Evolutionary conservation across 208 protist species (phyloP), one percentile per base, ranked within the genome.

Genomic region (Leishmania martiniquensis): DNA sequence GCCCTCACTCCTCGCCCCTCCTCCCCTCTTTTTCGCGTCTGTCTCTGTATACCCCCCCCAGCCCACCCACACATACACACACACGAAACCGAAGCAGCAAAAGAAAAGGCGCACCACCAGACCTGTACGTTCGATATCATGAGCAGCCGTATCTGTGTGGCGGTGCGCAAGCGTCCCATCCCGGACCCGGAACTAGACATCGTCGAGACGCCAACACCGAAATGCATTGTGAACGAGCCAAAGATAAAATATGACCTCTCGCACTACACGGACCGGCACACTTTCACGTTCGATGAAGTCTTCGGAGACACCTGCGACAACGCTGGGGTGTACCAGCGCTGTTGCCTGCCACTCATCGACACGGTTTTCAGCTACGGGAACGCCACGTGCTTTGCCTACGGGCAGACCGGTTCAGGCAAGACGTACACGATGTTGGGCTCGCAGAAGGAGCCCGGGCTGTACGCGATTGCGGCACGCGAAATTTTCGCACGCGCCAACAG

Each of bases 331-430:
- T 99, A 99, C 89, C 74, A 94, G 57, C 84, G 90, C 34, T 98
- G 97, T 73, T 98, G 97, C 54, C 83, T 92, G 42, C 98, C 97
- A 39, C 90, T 99, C 4, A 93, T 99, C 47, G 94, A 98, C 59
- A 98, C 95, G n/a, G 94, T 99, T 10, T 99, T 99, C 81, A 93
- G 90, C 63, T 83, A 97, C 62, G 98, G 97, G 49, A 98, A 98
- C 47, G 98, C 97, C 5, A 99, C 98, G 15, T 99, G 97, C 82
- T 99, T 99, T 86, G 98, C 98, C 29, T 99, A 99, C 80, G 98
- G 98, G 34, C 98, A 99, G 80, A 99, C 98, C n/a, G 98, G 98
- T 45, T 94, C 88, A 45, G 98, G 98, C 54, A 99, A 99, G 88
- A 98, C 89, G 66, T 85, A 92, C 85, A 97, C 93, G 63, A 99